Conservation (phyloP, 176 grass and related monocot genomes). For the Aegilops bicornis region DNA sequence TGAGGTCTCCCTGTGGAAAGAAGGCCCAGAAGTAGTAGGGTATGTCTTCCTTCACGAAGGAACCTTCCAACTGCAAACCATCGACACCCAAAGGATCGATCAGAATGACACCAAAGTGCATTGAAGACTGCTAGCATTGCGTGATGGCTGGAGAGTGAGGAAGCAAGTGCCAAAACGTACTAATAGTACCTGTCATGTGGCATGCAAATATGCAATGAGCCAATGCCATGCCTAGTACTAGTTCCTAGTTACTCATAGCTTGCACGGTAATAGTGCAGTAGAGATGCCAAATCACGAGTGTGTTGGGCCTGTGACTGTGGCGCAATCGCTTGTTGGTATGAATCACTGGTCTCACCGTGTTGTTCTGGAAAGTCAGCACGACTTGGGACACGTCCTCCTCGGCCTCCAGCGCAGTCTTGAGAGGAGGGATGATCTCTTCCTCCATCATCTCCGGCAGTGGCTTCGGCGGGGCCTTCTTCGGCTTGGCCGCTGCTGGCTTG, state of each 20-base stretch:
- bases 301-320: background rate
- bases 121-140: background rate
- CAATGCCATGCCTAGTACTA: background rate
- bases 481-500: conserved; percentile 48
- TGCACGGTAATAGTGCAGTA: background rate
- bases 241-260: background rate
- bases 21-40: conserved; percentile 94
- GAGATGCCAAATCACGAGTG: background rate
- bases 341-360: conserved; percentile 60
- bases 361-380: conserved; percentile 76
- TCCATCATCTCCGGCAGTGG: conserved; percentile 86
- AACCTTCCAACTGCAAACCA: conserved; percentile 82
- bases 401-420: conserved; percentile 56
- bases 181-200: too few relatives aligned
- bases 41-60: conserved; percentile 66
- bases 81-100: background rate
- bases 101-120: background rate
- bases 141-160: background rate
- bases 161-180: background rate
- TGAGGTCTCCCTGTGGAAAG: conserved; percentile 67
- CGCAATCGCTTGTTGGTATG: background rate
- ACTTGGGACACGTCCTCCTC: conserved; percentile 80
- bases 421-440: conserved; percentile 84
- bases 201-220: conserved; percentile 1
- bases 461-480: conserved; percentile 69